Conservation (phyloP, 2,329 filamentous ascomycete genomes). For the Scortechinia acanthostroma region DNA sequence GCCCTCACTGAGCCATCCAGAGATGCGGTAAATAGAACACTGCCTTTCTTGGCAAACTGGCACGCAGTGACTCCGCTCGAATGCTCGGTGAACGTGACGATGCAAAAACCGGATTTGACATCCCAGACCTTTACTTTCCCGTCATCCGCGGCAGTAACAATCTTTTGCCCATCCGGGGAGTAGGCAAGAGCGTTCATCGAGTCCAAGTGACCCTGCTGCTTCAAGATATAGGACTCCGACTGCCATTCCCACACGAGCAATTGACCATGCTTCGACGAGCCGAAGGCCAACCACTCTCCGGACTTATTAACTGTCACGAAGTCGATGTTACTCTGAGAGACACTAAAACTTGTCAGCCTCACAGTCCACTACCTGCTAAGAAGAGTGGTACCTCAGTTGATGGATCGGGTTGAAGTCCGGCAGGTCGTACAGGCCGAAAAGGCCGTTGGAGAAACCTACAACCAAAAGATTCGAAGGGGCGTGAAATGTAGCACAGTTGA, state of each 20-base stretch:
- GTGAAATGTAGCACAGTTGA: conserved; percentile 88
- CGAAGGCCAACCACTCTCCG: conserved; percentile 95
- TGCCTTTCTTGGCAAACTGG: conserved; percentile 90
- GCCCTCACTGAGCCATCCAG: conserved; percentile 89
- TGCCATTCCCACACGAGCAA: conserved; percentile 99
- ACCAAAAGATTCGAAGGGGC: conserved; percentile 84
- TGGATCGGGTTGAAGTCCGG: conserved; percentile 95
- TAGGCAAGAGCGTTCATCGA: conserved; percentile 90
- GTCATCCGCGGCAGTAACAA: conserved; percentile 90
- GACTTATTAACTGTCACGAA: conserved; percentile 88
- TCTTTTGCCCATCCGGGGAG: conserved; percentile 84
- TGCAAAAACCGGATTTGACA: conserved; percentile 89
- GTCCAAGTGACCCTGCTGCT: conserved; percentile 96
- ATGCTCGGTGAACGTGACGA: conserved; percentile 96
- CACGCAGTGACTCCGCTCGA: conserved; percentile 89
- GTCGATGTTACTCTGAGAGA: conserved; percentile 94
- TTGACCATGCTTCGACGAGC: conserved; percentile 88
- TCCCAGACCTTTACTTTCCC: conserved; percentile 99
- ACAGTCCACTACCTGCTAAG: too few relatives aligned
- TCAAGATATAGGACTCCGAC: conserved; percentile 95
- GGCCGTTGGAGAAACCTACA: conserved; percentile 86
- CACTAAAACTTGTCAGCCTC: too few relatives aligned
- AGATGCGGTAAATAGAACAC: conserved; percentile 90
- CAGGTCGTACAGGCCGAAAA: conserved; percentile 91
- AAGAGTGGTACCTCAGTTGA: too few relatives aligned